A percentile compares a stretch with the other conserved stretches of the same genome.
Evolutionary conservation across 2,329 filamentous ascomycete genomes (phyloP).

Genomic region (Pleoardoris graminearum): DNA sequence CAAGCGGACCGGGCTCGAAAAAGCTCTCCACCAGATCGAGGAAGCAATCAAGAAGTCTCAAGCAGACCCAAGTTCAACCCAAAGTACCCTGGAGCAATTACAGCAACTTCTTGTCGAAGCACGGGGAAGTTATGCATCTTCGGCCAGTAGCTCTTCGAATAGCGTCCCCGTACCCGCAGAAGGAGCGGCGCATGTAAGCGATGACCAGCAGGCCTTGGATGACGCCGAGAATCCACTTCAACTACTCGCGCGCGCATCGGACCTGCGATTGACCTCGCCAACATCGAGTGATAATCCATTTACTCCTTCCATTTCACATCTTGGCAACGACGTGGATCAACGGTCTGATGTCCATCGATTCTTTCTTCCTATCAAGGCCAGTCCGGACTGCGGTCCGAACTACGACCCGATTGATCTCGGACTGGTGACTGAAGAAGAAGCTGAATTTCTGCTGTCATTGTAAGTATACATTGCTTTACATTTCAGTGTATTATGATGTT

Average conservation of each 20-base stretch:
- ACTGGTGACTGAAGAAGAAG: constrained; percentile 67
- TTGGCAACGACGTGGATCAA: constrained; percentile 43
- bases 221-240: constrained; percentile 77
- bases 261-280: constrained; percentile 60
- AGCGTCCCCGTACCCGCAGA: constrained; percentile 18
- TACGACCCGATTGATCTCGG: constrained; percentile 72
- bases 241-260: constrained; percentile 71
- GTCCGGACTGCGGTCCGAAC: constrained; percentile 65
- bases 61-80: constrained; percentile 26
- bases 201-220: constrained; percentile 61
- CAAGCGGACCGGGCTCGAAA: constrained; percentile 74
- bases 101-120: constrained; percentile 57
- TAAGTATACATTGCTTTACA: constrained; percentile 46
- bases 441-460: constrained; percentile 66
- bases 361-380: constrained; percentile 67
- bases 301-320: constrained; percentile 32
- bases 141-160: constrained; percentile 26
- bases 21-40: constrained; percentile 73
- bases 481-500: no score
- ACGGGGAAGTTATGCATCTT: constrained; percentile 34
- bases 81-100: constrained; percentile 41
- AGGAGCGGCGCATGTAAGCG: constrained; percentile 36
- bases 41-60: constrained; percentile 57
- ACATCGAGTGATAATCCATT: constrained; percentile 28
- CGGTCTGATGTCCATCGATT: constrained; percentile 63